Base-by-base conservation (phyloP, 441 rosid genomes). In the Metrosideros polymorpha region DNA sequence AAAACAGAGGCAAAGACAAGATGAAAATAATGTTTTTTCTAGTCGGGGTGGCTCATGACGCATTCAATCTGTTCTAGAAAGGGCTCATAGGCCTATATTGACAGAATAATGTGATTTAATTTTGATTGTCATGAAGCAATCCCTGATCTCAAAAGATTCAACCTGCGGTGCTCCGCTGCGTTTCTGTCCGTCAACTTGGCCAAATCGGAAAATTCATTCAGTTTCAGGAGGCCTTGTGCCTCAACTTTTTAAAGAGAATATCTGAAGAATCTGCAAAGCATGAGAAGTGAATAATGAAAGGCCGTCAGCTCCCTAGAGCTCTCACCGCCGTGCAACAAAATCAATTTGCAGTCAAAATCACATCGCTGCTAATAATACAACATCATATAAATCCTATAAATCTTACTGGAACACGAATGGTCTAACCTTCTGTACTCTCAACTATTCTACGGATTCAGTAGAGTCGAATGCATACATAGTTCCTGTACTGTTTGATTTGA, bases 31-130 rank as follows among this genome's bases (percentile, higher is more conserved):
- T 17, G 3, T 30, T 25, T 56, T 59, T 7, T 2, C 9, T 6
- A 29, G 66, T 56, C 61, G 27, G 59, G 8, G 0, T 0, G 9
- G 9, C 2, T n/a, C 35, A 0, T 0, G 18, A 57, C 13, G 32
- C 35, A 6, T 57, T 61, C 39, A 61, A 30, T 30, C 39, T 61
- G 6, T 15, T 61, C 42, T 3, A 30, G 24, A 61, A 61, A 30
- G 4, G 22, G 75, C 42, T 7, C 39, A 59, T 4, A 30, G 75
- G 42, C 30, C 75, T 15, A 32, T 3, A 6, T 29, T 0, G 71
- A 61, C 42, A 61, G 75, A 30, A 7, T 30, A 61, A 17, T 9
- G 24, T 30, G 1, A 30, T 61, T 0, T 8, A 4, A 61, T 61
- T 15, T 30, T 61, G 6, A 61, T 61, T 30, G 25, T 17, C 25